A percentile compares a stretch with the other conserved stretches of the same genome.
Conservation (phyloP, 164 flowering plant species). For the grape (Vitis vinifera) region ASM3070453v1 NC_081809.1:4720001-4720500, state of each 20-base stretch:
- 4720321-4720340: background rate
- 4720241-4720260: no score
- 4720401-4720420: no score
- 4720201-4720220: background rate
- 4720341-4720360: constrained; percentile 8
- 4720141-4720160: background rate
- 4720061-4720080: background rate
- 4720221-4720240: background rate
- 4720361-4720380: background rate
- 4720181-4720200: background rate
- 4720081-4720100: background rate
- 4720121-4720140: background rate
- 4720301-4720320: no score
- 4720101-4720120: background rate
- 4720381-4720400: no score
- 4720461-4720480: no score
- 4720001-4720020: background rate
- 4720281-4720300: no score
- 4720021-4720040: background rate
- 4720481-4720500: no score
- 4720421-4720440: no score
- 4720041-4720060: background rate
- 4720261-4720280: no score
- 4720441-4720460: no score
- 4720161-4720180: background rate